A percentile compares a stretch with the other conserved stretches of the same genome.
Evolutionary conservation across 73 alveolate genomes (phyloP).

Genomic region (Paramecium octaurelia): DNA sequence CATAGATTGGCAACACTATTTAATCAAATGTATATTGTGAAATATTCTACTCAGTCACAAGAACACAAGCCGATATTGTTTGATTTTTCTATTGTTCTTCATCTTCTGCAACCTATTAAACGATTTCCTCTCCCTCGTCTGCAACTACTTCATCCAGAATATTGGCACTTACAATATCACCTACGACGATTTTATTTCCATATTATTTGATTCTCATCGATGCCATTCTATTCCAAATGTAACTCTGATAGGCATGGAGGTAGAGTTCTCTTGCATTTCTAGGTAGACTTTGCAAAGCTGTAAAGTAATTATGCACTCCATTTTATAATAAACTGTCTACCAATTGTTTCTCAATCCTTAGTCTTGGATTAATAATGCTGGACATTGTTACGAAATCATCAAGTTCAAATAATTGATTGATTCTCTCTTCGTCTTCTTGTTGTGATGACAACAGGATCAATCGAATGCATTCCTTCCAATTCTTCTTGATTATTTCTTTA

Average conservation of each 20-base stretch:
- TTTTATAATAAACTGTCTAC: slow-evolving; percentile 70
- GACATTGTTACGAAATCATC: slow-evolving; percentile 61
- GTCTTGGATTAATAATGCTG: slow-evolving; percentile 65
- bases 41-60: slow-evolving; percentile 80
- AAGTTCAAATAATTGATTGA: slow-evolving; percentile 61
- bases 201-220: slow-evolving; percentile 81
- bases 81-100: slow-evolving; percentile 63
- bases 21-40: slow-evolving; percentile 75
- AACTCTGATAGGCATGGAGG: slow-evolving; percentile 97
- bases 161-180: slow-evolving; percentile 90
- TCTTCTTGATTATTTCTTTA: slow-evolving; percentile 54
- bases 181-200: slow-evolving; percentile 82
- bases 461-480: slow-evolving; percentile 68
- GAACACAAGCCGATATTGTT: slow-evolving; percentile 65
- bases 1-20: slow-evolving; percentile 95
- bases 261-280: slow-evolving; percentile 78
- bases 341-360: slow-evolving; percentile 85
- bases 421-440: slow-evolving; percentile 50
- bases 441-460: slow-evolving; percentile 22
- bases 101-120: slow-evolving; percentile 65
- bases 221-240: slow-evolving; percentile 93
- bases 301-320: slow-evolving; percentile 75
- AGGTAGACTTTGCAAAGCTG: slow-evolving; percentile 73
- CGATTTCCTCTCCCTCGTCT: slow-evolving; percentile 69
- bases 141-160: slow-evolving; percentile 73